Conservation (phyloP, 257 asterid genomes). For the Euphrasia confusa region DNA sequence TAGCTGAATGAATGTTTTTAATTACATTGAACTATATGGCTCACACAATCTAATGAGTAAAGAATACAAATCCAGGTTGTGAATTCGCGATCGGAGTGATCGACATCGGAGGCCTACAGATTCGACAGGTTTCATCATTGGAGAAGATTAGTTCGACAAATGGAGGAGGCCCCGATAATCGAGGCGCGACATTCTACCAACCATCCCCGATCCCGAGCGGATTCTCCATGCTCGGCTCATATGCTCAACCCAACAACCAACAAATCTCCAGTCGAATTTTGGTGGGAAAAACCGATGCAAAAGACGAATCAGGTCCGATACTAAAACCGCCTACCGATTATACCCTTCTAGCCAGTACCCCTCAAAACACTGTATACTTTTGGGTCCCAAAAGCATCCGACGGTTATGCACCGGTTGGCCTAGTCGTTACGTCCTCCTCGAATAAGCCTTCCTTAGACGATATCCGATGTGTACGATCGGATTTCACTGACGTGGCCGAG, state of each 20-base stretch:
- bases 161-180: no score
- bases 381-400: slow-evolving; percentile 77
- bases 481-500: slow-evolving; percentile 61
- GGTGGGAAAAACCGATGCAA: slow-evolving; percentile 47
- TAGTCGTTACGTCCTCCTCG: slow-evolving; percentile 50
- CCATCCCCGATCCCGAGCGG: slow-evolving; percentile 85
- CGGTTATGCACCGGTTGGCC: slow-evolving; percentile 63
- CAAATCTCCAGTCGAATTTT: slow-evolving; percentile 67
- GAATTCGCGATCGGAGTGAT: no score
- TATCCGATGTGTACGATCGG: slow-evolving; percentile 59
- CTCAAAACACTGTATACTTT: slow-evolving; percentile 38
- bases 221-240: slow-evolving; percentile 71
- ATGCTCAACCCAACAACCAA: slow-evolving; percentile 64
- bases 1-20: no score
- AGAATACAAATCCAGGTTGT: not conserved
- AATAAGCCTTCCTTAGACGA: slow-evolving; percentile 63
- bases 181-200: slow-evolving; percentile 71
- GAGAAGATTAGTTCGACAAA: no score
- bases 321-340: slow-evolving; percentile 64
- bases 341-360: slow-evolving; percentile 29
- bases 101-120: not conserved
- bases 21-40: no score
- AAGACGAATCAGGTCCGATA: slow-evolving; percentile 37
- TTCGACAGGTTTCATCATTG: no score
- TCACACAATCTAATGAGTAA: no score